Percentiles rank a stretch among this genome's conserved stretches.
phyloP scores from a whole-genome alignment of 768 basidiomycete genomes.

The Lactarius sp. region DNA sequence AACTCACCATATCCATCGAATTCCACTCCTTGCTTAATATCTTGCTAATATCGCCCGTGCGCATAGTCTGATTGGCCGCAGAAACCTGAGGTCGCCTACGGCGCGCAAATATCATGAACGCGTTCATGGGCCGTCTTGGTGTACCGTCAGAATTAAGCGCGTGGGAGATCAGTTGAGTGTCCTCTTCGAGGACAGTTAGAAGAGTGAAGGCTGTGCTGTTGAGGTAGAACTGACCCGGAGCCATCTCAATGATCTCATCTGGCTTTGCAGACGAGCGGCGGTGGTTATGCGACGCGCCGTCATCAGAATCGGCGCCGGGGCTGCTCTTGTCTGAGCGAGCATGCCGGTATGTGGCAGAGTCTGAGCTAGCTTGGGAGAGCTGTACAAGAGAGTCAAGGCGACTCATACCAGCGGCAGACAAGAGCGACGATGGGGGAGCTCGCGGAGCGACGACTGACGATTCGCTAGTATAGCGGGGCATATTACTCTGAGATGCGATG shows the following conservation, averaged over 20 bases:
- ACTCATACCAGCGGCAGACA: slow-evolving; percentile 16
- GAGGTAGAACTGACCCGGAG: slow-evolving; percentile 12
- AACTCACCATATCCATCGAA: slow-evolving; percentile 63
- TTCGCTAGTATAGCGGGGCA: too few relatives aligned
- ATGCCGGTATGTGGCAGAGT: slow-evolving; percentile 15
- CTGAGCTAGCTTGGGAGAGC: slow-evolving; percentile 16
- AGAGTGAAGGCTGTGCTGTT: not conserved
- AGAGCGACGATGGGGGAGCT: not conserved
- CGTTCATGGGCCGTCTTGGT: slow-evolving; percentile 89
- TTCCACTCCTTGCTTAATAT: slow-evolving; percentile 86
- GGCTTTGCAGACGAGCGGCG: slow-evolving; percentile 13
- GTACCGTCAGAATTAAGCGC: slow-evolving; percentile 83
- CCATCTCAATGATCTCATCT: slow-evolving; percentile 18
- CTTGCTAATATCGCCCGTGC: slow-evolving; percentile 87
- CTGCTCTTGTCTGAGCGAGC: slow-evolving; percentile 18
- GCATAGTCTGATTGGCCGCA: slow-evolving; percentile 83
- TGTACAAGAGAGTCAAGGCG: slow-evolving; percentile 23
- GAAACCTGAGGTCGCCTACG: slow-evolving; percentile 78
- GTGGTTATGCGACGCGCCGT: slow-evolving; percentile 14
- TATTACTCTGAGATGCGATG: too few relatives aligned
- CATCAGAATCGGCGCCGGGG: slow-evolving; percentile 22
- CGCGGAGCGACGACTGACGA: too few relatives aligned
- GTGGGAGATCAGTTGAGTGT: slow-evolving; percentile 56
- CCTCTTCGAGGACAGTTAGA: slow-evolving; percentile 16
- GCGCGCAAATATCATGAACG: slow-evolving; percentile 90